A percentile compares a stretch with the other conserved stretches of the same genome.
Evolutionary conservation across 345 rosid species (phyloP).

Genomic region (Hevea brasiliensis): DNA sequence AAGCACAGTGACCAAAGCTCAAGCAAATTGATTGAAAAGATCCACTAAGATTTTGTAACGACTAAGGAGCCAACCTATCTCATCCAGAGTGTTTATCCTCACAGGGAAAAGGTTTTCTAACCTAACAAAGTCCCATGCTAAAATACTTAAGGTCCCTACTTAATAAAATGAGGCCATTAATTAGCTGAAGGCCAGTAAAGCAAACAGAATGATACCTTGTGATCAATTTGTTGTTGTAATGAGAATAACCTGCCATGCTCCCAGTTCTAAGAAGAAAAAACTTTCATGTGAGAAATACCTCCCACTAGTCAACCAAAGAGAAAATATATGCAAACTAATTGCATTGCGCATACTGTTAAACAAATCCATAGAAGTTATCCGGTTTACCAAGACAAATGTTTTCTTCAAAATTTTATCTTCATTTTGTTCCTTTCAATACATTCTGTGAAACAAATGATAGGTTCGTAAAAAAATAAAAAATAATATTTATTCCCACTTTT

Average conservation of each 20-base stretch:
- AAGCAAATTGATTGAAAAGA: background rate
- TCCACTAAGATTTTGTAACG: background rate
- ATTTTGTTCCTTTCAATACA: background rate
- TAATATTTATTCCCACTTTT: background rate
- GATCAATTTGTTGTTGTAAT: conserved; percentile 75
- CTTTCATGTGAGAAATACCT: background rate
- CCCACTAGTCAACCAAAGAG: background rate
- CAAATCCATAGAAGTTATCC: background rate
- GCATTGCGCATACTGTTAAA: background rate
- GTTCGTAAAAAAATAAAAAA: background rate
- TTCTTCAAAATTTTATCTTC: background rate
- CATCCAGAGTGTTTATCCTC: conserved; percentile 2
- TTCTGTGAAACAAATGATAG: background rate
- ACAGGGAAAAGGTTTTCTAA: background rate
- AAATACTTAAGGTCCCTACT: background rate
- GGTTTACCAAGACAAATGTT: background rate
- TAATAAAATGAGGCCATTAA: background rate
- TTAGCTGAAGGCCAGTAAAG: background rate
- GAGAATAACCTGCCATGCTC: conserved; percentile 66
- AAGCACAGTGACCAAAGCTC: background rate
- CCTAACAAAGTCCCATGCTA: background rate
- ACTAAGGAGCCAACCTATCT: background rate
- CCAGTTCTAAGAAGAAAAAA: conserved; percentile 52
- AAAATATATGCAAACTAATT: background rate
- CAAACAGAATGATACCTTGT: conserved; percentile 50